Percentiles rank a stretch among this genome's conserved stretches.
Conservation (phyloP, 345 rosid genomes). For the Raphanus sativus region DNA sequence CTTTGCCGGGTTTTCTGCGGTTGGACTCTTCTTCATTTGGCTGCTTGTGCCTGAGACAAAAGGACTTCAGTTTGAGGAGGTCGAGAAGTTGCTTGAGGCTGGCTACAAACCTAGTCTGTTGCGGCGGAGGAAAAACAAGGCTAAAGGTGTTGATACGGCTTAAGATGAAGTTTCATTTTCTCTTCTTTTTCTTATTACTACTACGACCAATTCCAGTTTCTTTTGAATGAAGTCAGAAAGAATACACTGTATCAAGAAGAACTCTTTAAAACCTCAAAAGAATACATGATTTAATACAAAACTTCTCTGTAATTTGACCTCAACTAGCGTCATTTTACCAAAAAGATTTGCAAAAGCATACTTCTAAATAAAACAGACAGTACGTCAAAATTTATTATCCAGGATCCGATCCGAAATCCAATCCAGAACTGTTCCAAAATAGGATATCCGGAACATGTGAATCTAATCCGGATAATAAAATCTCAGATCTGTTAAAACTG, state of each 20-base stretch:
- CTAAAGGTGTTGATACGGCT: constrained; percentile 23
- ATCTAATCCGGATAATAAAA: too few relatives aligned
- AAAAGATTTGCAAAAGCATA: too few relatives aligned
- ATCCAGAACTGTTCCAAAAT: too few relatives aligned
- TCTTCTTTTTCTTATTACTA: background rate
- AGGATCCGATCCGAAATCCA: too few relatives aligned
- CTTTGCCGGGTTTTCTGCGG: constrained; percentile 52
- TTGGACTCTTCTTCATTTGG: constrained; percentile 57
- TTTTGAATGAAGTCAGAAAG: background rate
- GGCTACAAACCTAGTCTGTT: constrained; percentile 57
- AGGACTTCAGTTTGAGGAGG: constrained; percentile 77
- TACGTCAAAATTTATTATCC: background rate
- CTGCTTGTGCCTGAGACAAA: constrained; percentile 80
- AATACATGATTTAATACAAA: background rate
- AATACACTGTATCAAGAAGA: background rate
- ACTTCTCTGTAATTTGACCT: background rate
- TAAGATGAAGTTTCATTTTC: background rate
- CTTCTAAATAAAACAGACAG: background rate
- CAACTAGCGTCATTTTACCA: too few relatives aligned
- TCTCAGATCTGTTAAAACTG: too few relatives aligned
- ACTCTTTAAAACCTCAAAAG: background rate
- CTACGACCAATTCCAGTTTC: background rate
- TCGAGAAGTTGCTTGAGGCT: constrained; percentile 57
- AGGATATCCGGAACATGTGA: too few relatives aligned
- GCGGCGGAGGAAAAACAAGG: constrained; percentile 17